Evolutionary conservation across 2,329 filamentous ascomycete genomes (phyloP).

Genomic region (Pseudogymnoascus destructans): DNA sequence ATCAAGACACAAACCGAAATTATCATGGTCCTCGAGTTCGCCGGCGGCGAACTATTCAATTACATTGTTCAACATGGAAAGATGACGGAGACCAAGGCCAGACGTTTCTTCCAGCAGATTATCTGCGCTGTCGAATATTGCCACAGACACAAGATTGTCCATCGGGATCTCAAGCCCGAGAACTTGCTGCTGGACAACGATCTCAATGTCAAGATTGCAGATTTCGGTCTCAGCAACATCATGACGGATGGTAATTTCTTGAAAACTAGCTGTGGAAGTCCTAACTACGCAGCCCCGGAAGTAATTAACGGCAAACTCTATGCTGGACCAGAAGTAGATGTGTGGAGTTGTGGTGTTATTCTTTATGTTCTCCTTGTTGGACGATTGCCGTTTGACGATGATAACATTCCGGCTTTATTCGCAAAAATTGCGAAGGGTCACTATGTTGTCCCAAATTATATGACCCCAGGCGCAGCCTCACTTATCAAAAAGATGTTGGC

Average conservation of each 20-base stretch:
- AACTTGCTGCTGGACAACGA: slow-evolving; percentile 90
- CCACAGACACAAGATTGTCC: slow-evolving; percentile 96
- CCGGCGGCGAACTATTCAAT: slow-evolving; percentile 91
- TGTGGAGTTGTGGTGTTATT: slow-evolving; percentile 94
- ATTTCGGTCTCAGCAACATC: slow-evolving; percentile 97
- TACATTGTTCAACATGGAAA: slow-evolving; percentile 92
- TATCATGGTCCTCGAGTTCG: slow-evolving; percentile 98
- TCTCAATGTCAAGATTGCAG: slow-evolving; percentile 97
- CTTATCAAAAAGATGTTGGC: slow-evolving; percentile 90
- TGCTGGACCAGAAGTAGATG: slow-evolving; percentile 92
- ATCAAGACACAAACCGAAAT: slow-evolving; percentile 92
- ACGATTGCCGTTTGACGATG: slow-evolving; percentile 88
- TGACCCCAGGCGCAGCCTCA: slow-evolving; percentile 67
- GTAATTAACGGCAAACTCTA: slow-evolving; percentile 97
- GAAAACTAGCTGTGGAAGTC: slow-evolving; percentile 95
- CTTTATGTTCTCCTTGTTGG: slow-evolving; percentile 72
- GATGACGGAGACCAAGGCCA: slow-evolving; percentile 82
- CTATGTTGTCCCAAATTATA: slow-evolving; percentile 84
- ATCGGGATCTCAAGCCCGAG: slow-evolving; percentile 93
- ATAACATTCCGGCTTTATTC: slow-evolving; percentile 94
- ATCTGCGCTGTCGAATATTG: slow-evolving; percentile 98
- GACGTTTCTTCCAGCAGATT: slow-evolving; percentile 98
- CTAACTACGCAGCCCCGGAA: slow-evolving; percentile 95
- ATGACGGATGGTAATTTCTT: slow-evolving; percentile 99
- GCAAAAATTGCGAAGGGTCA: slow-evolving; percentile 94